Conservation (phyloP, 352 stramenopile species). For the Pythium scleroteichum region DNA sequence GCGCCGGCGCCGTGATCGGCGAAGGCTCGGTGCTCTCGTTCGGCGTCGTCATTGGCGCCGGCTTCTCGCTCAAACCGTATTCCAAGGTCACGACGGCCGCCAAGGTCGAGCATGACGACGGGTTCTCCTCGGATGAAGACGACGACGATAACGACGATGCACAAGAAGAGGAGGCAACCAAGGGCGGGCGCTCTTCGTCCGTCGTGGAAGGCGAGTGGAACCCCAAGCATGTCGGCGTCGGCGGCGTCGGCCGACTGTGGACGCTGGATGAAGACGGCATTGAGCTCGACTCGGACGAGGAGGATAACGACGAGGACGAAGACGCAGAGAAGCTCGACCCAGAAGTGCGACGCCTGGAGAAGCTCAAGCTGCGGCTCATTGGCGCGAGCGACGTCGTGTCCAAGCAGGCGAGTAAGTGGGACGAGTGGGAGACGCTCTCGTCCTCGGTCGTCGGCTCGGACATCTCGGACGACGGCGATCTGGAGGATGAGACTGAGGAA, state of each 20-base stretch:
- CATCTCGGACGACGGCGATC: conserved; percentile 51
- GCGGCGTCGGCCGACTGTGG: conserved; percentile 76
- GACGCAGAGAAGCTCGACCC: conserved; percentile 1
- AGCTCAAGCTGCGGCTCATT: conserved; percentile 73
- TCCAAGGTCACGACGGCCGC: conserved; percentile 79
- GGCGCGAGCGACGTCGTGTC: conserved; percentile 62
- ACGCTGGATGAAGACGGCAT: conserved; percentile 78
- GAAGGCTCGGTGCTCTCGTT: conserved; percentile 84
- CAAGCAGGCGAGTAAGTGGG: conserved; percentile 59
- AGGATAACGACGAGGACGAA: conserved; percentile 5
- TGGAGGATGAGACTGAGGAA: conserved; percentile 47
- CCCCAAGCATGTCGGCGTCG: conserved; percentile 61
- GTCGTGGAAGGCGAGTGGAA: conserved; percentile 52
- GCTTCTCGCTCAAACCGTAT: conserved; percentile 65
- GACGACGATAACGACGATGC: conserved; percentile 36
- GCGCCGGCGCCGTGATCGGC: conserved; percentile 61
- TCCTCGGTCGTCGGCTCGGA: conserved; percentile 36
- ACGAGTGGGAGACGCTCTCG: conserved; percentile 79
- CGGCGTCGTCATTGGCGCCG: conserved; percentile 78
- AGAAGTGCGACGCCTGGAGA: conserved; percentile 39
- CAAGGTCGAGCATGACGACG: conserved; percentile 58
- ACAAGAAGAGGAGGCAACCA: conserved; percentile 25
- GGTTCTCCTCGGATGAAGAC: conserved; percentile 71
- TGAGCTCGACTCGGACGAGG: conserved; percentile 28
- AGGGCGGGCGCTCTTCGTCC: conserved; percentile 27